Evolutionary conservation across 2,329 filamentous ascomycete genomes (phyloP), one percentile per base, ranked within the genome.

Genomic region (Phialophora expanda): DNA sequence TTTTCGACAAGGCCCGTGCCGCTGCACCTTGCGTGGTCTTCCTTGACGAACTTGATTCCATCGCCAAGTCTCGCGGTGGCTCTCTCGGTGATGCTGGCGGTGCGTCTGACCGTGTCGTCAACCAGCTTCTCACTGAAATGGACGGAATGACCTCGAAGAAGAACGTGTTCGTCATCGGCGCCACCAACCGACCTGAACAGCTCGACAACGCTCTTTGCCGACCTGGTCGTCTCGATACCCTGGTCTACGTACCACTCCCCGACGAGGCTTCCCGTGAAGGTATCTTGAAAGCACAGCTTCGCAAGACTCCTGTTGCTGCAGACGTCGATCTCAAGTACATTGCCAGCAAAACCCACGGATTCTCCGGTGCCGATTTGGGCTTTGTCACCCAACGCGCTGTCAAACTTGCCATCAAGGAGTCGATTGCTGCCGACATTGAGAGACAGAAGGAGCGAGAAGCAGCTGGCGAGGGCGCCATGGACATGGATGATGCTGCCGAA

Each of bases 71-170:
- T 74, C 94, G 96, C 89, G 96, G 95, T 81, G 95, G 95, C 74
- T 97, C 93, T 66, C 86, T 92, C 67, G 95, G 95, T 71, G 95
- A 99, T 83, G 95, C 95, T 75, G 95, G 95, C 71, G 95, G 95
- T 87, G 95, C 95, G 71, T 98, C 94, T 55, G 96, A 99, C 83
- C 95, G 96, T 89, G 95, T 99, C 74, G 95, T 99, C 80, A 99
- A 99, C 85, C 96, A 99, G 86, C 93, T 99, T 78, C 84, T 99
- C 77, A 99, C 95, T 73, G 92, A 98, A 87, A 97, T 98, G 94
- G 94, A 98, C 74, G 94, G 94, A 75, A 98, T 98, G 94, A 98
- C 94, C 54, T 97, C 94, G 46, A 99, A 99, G 91, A 99, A 99
- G 91, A 99, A 99, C 79, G 95, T 99, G 71, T 99, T 99, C 82